Percentiles rank a stretch among this genome's conserved stretches.
phyloP scores from a whole-genome alignment of 2,329 filamentous ascomycete species.

The Fusarium lyarnte region DNA sequence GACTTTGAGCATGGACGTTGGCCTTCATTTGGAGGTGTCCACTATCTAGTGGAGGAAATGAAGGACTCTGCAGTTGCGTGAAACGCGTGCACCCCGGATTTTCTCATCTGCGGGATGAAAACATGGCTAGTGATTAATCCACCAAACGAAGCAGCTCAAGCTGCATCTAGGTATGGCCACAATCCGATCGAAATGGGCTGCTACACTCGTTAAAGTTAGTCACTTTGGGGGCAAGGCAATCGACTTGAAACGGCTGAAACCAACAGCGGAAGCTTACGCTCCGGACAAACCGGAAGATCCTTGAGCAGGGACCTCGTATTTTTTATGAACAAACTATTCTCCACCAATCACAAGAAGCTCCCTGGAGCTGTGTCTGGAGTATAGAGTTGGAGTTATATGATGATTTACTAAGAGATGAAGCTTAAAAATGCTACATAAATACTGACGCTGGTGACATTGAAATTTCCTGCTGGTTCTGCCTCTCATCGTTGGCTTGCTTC shows the following conservation, averaged over 20 bases:
- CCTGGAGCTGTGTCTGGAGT: background rate
- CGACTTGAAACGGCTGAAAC: slow-evolving; percentile 32
- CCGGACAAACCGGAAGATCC: slow-evolving; percentile 2
- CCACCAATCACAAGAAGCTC: slow-evolving; percentile 19
- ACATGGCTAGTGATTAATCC: background rate
- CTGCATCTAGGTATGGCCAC: background rate
- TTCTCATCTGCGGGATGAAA: background rate
- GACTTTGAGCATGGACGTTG: background rate
- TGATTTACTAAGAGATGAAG: background rate
- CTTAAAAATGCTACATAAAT: slow-evolving; percentile 6
- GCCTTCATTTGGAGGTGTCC: background rate
- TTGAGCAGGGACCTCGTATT: background rate
- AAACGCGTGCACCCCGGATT: slow-evolving; percentile 14
- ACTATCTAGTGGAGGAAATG: background rate
- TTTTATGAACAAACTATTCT: background rate
- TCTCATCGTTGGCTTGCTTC: background rate
- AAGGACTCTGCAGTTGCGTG: background rate
- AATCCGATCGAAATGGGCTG: background rate
- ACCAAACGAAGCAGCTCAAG: background rate
- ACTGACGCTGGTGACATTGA: background rate
- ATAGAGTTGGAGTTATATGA: background rate
- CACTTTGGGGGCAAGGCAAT: background rate
- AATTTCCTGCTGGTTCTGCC: background rate
- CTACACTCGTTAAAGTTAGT: background rate
- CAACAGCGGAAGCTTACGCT: slow-evolving; percentile 16